Base-by-base conservation (phyloP, 768 basidiomycete species). In the Calvatia gigantea region DNA sequence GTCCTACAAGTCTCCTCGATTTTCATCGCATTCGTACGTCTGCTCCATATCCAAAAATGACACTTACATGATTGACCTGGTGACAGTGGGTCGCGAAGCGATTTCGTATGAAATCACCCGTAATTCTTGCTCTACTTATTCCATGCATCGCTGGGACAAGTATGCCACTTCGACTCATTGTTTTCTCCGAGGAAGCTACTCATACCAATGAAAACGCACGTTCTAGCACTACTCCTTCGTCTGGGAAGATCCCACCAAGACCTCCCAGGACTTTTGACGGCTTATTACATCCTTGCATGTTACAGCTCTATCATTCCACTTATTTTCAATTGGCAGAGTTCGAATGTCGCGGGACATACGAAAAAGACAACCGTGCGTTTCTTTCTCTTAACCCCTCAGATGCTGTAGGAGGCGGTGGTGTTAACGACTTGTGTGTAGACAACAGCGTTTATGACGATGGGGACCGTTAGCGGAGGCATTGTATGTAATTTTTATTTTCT, bases 331-430 rank as follows among this genome's bases (percentile, higher is more conserved):
- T 73, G 71, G 71, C 68, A 71, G 44, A 64, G 69, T 14, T 64
- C 70, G 1, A 73, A 73, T 51, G 69, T 70, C 6, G 71, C 71
- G 6, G 71, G 71, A 1, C 70, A 67, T 45, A 67, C 68, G 2
- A 69, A 69, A 58, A 69, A 67, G 44, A 60, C 66, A 9, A 61
- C 66, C 1, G 67, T 64, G 51, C 33, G 63, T 51, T 9, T 23
- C 12, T 7, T 6, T 23, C 11, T 17, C 15, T 33, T 38, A 17
- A 2, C n/a, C 14, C 37, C 21, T 41, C 0, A 41, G 23, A 33
- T 17, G 25, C 32, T 38, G 11, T 25, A 28, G 14, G 27, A 19
- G 19, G 48, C 25, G 41, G 21, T 9, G 27, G n/a, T 11, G 8
- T 8, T n/a, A n/a, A n/a, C n/a, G n/a, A n/a, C n/a, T n/a, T n/a